Conservation (phyloP, 768 basidiomycete species). For the Amanita molliuscula region DNA sequence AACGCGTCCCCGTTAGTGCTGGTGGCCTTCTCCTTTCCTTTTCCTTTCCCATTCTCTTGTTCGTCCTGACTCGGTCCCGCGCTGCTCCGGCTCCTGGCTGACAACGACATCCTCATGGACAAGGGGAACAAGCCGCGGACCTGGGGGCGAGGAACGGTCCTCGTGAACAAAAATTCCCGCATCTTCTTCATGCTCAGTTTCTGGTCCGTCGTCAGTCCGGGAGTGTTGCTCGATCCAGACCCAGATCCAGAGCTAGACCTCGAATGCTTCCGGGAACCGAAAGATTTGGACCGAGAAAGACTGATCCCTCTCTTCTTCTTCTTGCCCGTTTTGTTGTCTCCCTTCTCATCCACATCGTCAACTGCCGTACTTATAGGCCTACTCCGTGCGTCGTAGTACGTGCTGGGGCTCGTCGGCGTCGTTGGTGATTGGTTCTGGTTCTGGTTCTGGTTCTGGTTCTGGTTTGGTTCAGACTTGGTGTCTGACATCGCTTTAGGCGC, state of each 20-base stretch:
- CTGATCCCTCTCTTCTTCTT: neutral
- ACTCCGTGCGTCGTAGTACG: slow-evolving; percentile 4
- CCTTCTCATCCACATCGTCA: neutral
- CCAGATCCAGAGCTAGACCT: neutral
- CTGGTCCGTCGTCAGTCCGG: neutral
- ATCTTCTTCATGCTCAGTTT: slow-evolving; percentile 7
- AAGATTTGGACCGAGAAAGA: neutral
- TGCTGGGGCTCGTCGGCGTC: slow-evolving; percentile 2
- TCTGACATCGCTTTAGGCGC: neutral
- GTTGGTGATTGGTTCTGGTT: neutral
- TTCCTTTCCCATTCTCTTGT: slow-evolving; percentile 1
- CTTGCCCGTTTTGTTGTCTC: neutral
- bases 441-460: neutral
- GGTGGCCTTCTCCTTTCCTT: neutral
- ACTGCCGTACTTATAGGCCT: slow-evolving; percentile 1
- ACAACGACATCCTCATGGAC: slow-evolving; percentile 1
- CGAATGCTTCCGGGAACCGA: too few relatives aligned
- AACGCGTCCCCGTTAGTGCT: neutral
- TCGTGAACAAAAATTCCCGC: slow-evolving; percentile 5
- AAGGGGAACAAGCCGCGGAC: neutral
- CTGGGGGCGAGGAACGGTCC: slow-evolving; percentile 5
- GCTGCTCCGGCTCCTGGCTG: slow-evolving; percentile 1
- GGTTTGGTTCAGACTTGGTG: neutral
- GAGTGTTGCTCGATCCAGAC: neutral
- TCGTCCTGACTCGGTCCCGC: neutral